Conservation (phyloP, 257 asterid species). For the Ocimum tenuiflorum region DNA sequence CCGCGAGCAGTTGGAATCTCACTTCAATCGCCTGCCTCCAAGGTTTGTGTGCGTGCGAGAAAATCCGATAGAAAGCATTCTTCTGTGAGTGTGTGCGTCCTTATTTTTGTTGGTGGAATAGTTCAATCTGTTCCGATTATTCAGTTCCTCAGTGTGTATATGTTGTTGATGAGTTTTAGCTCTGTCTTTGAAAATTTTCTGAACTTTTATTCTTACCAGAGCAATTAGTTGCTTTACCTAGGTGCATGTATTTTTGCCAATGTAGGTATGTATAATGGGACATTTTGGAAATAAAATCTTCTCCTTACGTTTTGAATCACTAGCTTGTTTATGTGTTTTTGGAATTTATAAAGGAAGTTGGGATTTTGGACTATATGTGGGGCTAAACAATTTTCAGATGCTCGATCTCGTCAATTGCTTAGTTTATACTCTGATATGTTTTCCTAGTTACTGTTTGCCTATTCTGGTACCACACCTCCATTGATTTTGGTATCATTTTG, state of each 20-base stretch:
- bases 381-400: not conserved
- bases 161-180: constrained; percentile 7
- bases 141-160: not conserved
- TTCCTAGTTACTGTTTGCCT: not conserved
- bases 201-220: not conserved
- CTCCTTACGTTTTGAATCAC: not conserved
- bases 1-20: constrained; percentile 65
- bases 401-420: not conserved
- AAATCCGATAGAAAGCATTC: not conserved
- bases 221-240: not conserved
- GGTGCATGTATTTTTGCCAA: not conserved
- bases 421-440: not conserved
- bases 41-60: constrained; percentile 40
- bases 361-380: not conserved
- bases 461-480: constrained; percentile 10
- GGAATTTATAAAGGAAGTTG: not conserved
- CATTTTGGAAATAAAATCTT: not conserved
- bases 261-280: constrained; percentile 3
- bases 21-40: constrained; percentile 77
- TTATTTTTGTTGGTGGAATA: constrained; percentile 4
- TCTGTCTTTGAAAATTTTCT: not conserved
- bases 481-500: constrained; percentile 16
- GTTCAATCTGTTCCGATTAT: not conserved
- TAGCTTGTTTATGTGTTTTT: not conserved
- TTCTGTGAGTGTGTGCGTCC: not conserved